These are phyloP conservation scores for Harrya chromipes DNA, from an alignment of 768 basidiomycete genomes.

Conservation along the genomic window DNA sequence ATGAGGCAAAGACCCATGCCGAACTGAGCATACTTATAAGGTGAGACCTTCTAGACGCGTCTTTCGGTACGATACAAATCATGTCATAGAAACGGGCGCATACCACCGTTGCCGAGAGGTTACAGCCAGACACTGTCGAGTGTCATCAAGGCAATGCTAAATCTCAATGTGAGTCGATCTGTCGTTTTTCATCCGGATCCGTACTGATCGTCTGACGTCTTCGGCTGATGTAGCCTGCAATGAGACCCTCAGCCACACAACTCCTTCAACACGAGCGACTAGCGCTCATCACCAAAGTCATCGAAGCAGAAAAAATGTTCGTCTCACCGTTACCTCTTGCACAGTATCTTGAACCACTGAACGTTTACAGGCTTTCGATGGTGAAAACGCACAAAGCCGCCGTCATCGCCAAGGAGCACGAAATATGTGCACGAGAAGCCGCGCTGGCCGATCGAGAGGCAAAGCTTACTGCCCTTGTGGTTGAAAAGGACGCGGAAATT, in stretches of 20 bases:
- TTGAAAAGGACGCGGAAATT: slow-evolving; percentile 62
- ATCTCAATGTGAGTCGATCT: slow-evolving; percentile 61
- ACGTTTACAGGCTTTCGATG: slow-evolving; percentile 47
- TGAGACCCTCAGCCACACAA: slow-evolving; percentile 80
- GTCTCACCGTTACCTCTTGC: slow-evolving; percentile 13
- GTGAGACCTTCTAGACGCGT: slow-evolving; percentile 36
- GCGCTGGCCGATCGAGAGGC: slow-evolving; percentile 54
- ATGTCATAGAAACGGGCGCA: slow-evolving; percentile 68
- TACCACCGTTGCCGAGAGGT: slow-evolving; percentile 82
- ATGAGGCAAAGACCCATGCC: slow-evolving; percentile 86
- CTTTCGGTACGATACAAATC: background rate
- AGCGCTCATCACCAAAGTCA: slow-evolving; percentile 64
- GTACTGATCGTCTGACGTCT: background rate
- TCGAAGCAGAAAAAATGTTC: slow-evolving; percentile 78
- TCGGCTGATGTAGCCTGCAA: slow-evolving; percentile 57
- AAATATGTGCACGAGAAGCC: slow-evolving; percentile 56
- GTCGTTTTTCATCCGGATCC: background rate
- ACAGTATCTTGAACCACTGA: background rate
- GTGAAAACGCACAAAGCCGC: slow-evolving; percentile 63
- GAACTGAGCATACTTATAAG: slow-evolving; percentile 82
- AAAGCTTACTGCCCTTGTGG: slow-evolving; percentile 43
- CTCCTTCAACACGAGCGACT: slow-evolving; percentile 79
- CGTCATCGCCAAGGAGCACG: slow-evolving; percentile 59
- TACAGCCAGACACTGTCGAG: slow-evolving; percentile 70
- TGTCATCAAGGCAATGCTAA: slow-evolving; percentile 87